These are phyloP conservation scores for Aureoboletus auriporus DNA, from an alignment of 768 basidiomycete genomes.

Conservation along the genomic window DNA sequence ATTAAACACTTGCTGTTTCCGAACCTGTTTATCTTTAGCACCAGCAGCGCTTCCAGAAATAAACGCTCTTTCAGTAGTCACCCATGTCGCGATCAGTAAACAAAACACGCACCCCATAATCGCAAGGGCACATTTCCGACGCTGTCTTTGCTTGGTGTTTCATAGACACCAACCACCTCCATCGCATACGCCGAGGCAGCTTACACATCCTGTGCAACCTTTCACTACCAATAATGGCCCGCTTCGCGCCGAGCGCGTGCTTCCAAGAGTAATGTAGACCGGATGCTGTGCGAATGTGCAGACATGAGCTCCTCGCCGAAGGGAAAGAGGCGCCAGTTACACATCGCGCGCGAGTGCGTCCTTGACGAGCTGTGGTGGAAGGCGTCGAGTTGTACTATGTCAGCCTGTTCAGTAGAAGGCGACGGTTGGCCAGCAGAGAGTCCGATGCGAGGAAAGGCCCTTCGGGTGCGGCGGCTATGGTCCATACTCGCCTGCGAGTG, in stretches of 20 bases:
- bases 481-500: conserved; percentile 29
- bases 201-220: conserved; percentile 67
- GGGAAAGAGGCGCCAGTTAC: conserved; percentile 17
- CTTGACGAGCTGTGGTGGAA: conserved; percentile 16
- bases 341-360: conserved; percentile 26
- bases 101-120: conserved; percentile 53
- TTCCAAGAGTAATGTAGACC: conserved; percentile 43
- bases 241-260: conserved; percentile 54
- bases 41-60: conserved; percentile 47
- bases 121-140: conserved; percentile 65
- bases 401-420: conserved; percentile 3
- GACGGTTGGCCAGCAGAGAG: conserved; percentile 17
- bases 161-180: conserved; percentile 57
- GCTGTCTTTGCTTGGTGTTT: conserved; percentile 23
- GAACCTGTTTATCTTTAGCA: conserved; percentile 45
- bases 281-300: conserved; percentile 24
- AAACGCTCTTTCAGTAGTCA: not conserved
- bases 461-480: conserved; percentile 44
- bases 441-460: conserved; percentile 52
- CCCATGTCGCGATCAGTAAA: not conserved
- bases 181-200: conserved; percentile 67
- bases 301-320: conserved; percentile 15
- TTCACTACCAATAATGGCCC: conserved; percentile 66
- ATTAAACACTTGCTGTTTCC: conserved; percentile 47
- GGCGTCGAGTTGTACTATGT: conserved; percentile 15